A percentile compares a stretch with the other conserved stretches of the same genome.
Conservation (phyloP, 2,329 filamentous ascomycete species). For the Polytolypa hystricis region DNA sequence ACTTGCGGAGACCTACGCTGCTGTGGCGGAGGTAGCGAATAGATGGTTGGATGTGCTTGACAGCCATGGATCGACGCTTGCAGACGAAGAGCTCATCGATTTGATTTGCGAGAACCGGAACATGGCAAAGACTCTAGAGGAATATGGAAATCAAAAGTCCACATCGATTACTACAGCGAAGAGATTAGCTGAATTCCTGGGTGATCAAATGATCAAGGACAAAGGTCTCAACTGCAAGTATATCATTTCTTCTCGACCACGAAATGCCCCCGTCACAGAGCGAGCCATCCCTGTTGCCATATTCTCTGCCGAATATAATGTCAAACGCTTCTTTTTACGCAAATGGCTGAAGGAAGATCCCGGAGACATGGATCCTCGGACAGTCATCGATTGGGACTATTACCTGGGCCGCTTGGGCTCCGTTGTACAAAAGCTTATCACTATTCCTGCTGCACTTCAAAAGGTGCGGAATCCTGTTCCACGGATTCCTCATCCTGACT, state of each 20-base stretch:
- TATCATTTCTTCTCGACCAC: constrained; percentile 83
- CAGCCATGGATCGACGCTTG: constrained; percentile 74
- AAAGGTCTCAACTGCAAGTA: constrained; percentile 99
- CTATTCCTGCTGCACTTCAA: constrained; percentile 91
- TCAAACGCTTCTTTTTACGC: constrained; percentile 79
- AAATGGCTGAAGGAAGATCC: constrained; percentile 97
- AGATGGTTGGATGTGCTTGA: constrained; percentile 93
- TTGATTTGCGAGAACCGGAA: constrained; percentile 99
- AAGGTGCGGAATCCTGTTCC: constrained; percentile 93
- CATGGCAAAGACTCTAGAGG: constrained; percentile 93
- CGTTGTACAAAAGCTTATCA: constrained; percentile 97
- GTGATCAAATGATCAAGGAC: constrained; percentile 98
- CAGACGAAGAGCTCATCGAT: constrained; percentile 94
- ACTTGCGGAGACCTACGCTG: constrained; percentile 74
- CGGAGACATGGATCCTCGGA: constrained; percentile 76
- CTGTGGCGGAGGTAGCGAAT: constrained; percentile 91
- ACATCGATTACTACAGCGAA: constrained; percentile 98
- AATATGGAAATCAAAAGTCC: constrained; percentile 91
- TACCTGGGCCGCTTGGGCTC: constrained; percentile 92
- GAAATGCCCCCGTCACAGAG: constrained; percentile 85
- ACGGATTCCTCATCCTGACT: constrained; percentile 86
- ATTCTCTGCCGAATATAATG: constrained; percentile 80
- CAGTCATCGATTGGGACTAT: constrained; percentile 91
- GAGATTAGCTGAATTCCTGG: constrained; percentile 87
- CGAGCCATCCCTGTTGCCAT: constrained; percentile 91